These are phyloP conservation scores for Cornus controversa DNA, from an alignment of 148 eudicot species.

Conservation along the genomic window DNA sequence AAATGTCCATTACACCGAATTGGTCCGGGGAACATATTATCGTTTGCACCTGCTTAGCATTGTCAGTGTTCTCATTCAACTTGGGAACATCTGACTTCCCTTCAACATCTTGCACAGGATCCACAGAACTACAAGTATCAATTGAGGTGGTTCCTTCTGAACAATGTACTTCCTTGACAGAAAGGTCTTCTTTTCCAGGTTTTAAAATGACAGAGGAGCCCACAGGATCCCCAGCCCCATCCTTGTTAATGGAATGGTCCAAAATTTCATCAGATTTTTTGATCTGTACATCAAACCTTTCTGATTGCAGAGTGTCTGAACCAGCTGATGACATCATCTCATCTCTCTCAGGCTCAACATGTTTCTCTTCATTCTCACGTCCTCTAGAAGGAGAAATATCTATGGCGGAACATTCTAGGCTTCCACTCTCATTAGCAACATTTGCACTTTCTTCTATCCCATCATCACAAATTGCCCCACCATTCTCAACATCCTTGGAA, in stretches of 20 bases:
- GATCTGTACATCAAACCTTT: constrained; percentile 20
- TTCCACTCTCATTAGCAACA: constrained; percentile 21
- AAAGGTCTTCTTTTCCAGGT: constrained; percentile 24
- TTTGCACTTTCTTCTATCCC: constrained; percentile 7
- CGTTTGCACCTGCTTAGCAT: constrained; percentile 21
- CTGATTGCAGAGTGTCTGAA: constrained; percentile 25
- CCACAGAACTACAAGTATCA: constrained; percentile 18
- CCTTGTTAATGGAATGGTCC: constrained; percentile 22
- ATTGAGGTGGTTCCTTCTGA: constrained; percentile 24
- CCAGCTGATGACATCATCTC: constrained; percentile 21
- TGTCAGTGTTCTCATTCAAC: constrained; percentile 25
- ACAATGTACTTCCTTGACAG: constrained; percentile 25
- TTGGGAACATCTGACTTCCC: constrained; percentile 23
- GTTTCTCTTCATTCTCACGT: constrained; percentile 19
- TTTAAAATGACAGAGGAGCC: constrained; percentile 24
- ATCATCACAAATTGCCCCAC: constrained; percentile 22
- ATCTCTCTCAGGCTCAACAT: constrained; percentile 25
- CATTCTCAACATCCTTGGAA: constrained; percentile 31
- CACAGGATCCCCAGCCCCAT: constrained; percentile 23
- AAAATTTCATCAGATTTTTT: constrained; percentile 18
- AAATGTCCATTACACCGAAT: constrained; percentile 21
- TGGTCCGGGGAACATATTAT: constrained; percentile 25
- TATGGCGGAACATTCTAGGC: constrained; percentile 11
- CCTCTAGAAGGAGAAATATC: constrained; percentile 2
- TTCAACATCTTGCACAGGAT: constrained; percentile 20